phyloP scores from a whole-genome alignment of 2,329 filamentous ascomycete species.

The Fusarium globosum region DNA sequence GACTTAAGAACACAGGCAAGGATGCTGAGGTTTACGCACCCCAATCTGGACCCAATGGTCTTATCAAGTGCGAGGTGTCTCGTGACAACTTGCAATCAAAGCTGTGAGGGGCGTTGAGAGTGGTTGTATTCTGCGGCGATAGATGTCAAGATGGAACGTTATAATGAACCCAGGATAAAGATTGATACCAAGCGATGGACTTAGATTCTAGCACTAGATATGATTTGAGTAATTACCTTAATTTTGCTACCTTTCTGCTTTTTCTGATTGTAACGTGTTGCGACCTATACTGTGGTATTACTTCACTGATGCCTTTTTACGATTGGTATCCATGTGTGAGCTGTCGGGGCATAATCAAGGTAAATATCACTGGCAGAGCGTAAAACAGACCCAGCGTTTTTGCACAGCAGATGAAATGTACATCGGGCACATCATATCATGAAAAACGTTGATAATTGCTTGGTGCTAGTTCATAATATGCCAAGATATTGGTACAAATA shows the following conservation, averaged over 20 bases:
- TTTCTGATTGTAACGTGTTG: not conserved
- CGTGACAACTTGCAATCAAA: conserved; percentile 55
- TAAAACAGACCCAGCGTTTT: not conserved
- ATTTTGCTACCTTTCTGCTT: not conserved
- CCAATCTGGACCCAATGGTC: conserved; percentile 90
- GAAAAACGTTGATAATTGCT: conserved; percentile 39
- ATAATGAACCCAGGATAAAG: conserved; percentile 26
- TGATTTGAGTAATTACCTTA: not conserved
- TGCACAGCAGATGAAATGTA: too few relatives aligned
- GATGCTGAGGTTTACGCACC: conserved; percentile 96
- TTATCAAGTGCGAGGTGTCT: conserved; percentile 92
- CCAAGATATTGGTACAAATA: conserved; percentile 49
- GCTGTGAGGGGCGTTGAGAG: conserved; percentile 6
- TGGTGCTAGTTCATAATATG: conserved; percentile 44
- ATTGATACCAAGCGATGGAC: conserved; percentile 35
- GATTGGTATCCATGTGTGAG: not conserved
- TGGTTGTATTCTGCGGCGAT: conserved; percentile 11
- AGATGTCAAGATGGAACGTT: conserved; percentile 30
- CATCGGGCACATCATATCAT: not conserved
- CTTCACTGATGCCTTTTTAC: not conserved
- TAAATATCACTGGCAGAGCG: not conserved
- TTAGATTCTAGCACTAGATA: conserved; percentile 16
- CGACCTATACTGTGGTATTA: not conserved
- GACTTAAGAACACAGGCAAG: conserved; percentile 91
- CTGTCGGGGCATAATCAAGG: too few relatives aligned